Percentiles rank a stretch among this genome's conserved stretches.
Evolutionary conservation across 495 filamentous ascomycete genomes (phyloP).

Genomic region (Chaetomium tenue): DNA sequence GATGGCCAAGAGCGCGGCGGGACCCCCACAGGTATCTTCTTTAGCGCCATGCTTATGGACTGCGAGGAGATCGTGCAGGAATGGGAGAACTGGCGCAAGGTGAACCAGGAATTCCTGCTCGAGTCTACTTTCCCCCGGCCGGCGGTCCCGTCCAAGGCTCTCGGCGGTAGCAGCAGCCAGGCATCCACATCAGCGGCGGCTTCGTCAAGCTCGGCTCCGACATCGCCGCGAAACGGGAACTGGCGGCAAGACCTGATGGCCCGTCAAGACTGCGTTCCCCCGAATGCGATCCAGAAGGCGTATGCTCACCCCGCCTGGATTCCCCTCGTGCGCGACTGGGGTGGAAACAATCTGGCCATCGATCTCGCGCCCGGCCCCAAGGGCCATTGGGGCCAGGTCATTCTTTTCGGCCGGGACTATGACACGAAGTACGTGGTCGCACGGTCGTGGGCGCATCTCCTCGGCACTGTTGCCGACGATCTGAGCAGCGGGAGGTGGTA

Average conservation of each 20-base stretch:
- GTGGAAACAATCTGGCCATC: slow-evolving; percentile 92
- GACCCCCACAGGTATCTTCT: slow-evolving; percentile 86
- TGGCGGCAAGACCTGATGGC: slow-evolving; percentile 86
- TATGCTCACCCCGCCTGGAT: slow-evolving; percentile 97
- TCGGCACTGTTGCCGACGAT: slow-evolving; percentile 87
- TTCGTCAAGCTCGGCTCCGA: slow-evolving; percentile 39
- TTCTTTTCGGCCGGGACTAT: slow-evolving; percentile 95
- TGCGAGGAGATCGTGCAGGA: slow-evolving; percentile 98
- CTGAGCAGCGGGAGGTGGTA: slow-evolving; percentile 79
- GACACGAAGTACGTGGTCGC: slow-evolving; percentile 97
- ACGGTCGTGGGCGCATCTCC: slow-evolving; percentile 84
- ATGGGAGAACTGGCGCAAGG: slow-evolving; percentile 92
- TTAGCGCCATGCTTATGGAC: slow-evolving; percentile 91
- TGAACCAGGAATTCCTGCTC: slow-evolving; percentile 82
- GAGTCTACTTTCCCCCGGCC: slow-evolving; percentile 55
- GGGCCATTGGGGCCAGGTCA: slow-evolving; percentile 93
- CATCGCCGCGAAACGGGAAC: slow-evolving; percentile 56
- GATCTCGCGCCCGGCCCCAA: slow-evolving; percentile 90
- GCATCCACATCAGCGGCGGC: slow-evolving; percentile 49
- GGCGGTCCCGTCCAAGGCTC: slow-evolving; percentile 62
- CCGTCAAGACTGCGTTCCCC: slow-evolving; percentile 84
- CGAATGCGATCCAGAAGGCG: slow-evolving; percentile 81
- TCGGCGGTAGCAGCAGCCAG: slow-evolving; percentile 53
- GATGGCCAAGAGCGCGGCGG: slow-evolving; percentile 96
- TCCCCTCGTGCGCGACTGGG: slow-evolving; percentile 94